Evolutionary conservation across 345 rosid genomes (phyloP).

Genomic region (Sisymbrium irio): DNA sequence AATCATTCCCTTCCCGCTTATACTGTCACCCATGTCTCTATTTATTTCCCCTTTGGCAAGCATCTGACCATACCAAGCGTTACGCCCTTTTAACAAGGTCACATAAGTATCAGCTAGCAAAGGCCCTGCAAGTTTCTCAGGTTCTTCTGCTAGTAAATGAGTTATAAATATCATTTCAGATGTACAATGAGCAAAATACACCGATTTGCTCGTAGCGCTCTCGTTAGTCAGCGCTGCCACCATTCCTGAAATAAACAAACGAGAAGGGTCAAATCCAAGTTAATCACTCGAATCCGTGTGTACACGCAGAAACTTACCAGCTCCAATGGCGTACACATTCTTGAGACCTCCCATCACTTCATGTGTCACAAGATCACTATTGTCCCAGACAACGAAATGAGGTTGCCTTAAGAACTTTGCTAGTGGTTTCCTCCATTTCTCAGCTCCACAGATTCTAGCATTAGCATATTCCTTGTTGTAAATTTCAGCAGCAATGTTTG

Average conservation of each 20-base stretch:
- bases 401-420: conserved; percentile 90
- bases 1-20: conserved; percentile 98
- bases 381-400: conserved; percentile 95
- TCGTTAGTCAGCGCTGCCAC: conserved; percentile 88
- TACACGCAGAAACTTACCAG: conserved; percentile 51
- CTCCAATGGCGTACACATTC: conserved; percentile 99
- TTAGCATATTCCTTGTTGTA: conserved; percentile 93
- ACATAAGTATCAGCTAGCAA: conserved; percentile 95
- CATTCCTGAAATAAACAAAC: conserved; percentile 61
- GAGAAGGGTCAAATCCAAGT: not conserved
- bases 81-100: conserved; percentile 89
- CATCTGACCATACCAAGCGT: conserved; percentile 97
- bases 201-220: conserved; percentile 98
- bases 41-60: conserved; percentile 75
- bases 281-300: not conserved
- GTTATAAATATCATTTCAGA: conserved; percentile 99
- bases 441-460: conserved; percentile 97
- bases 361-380: conserved; percentile 94
- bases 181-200: conserved; percentile 93
- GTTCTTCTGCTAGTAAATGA: conserved; percentile 88
- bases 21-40: conserved; percentile 93
- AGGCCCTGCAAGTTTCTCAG: conserved; percentile 97
- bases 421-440: conserved; percentile 87
- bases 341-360: conserved; percentile 99
- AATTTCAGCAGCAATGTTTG: conserved; percentile 94